Evolutionary conservation across 2,329 filamentous ascomycete species (phyloP), one percentile per base, ranked within the genome.

Genomic region (Calonectria pseudoreteaudii): DNA sequence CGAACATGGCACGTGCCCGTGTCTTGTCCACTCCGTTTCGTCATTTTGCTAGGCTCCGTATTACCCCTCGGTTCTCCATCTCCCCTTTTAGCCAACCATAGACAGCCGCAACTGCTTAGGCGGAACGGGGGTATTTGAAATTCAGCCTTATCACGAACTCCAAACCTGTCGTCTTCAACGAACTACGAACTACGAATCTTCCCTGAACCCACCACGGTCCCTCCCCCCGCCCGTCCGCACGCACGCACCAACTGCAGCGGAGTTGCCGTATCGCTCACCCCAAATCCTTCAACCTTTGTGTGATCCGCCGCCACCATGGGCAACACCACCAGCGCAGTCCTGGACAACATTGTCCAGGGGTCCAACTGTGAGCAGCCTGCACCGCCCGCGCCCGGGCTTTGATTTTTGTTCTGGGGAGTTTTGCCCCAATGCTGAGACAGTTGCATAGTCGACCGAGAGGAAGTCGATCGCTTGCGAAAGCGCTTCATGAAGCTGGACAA

Each of bases 401-500:
- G 38, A 53, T 41, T 9, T 49, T 62, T 60, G 34, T 47, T 64
- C 31, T 53, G 53, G 49, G 41, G 26, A 58, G 36, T 26, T 26
- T 65, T 53, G 36, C 23, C 56, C 36, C 69, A 78, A 70, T 58
- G 60, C 75, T 77, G 74, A 78, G 66, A 70, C 34, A 52, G 69
- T 34, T 70, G 65, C 65, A 65, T 72, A 98, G 96, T 99, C 89
- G 95, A 99, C 88, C 93, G 94, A 85, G 97, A 99, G 82, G 97
- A 99, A 86, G 95, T 99, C 74, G 97, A 98, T 84, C 92, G 97
- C 82, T 90, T 99, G 84, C 92, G 95, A 83, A 99, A 99, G 89
- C 92, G 96, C 75, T 99, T 99, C 84, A 98, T 98, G 96, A 99
- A 99, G 88, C 89, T 99, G 74, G 97, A 99, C 87, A 98, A 98